Evolutionary conservation across 345 rosid species (phyloP).

Genomic region (Syzygium oleosum): DNA sequence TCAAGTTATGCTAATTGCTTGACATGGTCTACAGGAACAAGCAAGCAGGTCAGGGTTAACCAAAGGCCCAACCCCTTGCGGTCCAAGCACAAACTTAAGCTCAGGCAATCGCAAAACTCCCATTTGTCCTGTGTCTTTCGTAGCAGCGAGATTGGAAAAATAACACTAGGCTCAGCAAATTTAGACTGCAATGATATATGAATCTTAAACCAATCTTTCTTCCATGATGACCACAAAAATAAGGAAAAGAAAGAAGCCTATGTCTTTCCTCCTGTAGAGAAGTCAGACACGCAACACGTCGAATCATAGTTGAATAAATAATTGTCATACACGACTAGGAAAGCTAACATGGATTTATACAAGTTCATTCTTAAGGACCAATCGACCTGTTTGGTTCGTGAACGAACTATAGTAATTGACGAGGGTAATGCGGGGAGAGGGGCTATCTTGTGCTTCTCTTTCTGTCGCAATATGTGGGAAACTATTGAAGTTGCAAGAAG

Average conservation of each 20-base stretch:
- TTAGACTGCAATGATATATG: not conserved
- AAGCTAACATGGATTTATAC: not conserved
- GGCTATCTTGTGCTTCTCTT: not conserved
- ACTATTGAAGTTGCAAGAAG: not conserved
- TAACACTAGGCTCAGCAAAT: not conserved
- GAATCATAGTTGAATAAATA: not conserved
- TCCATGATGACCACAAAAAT: not conserved
- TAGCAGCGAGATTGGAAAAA: not conserved
- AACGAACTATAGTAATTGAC: not conserved
- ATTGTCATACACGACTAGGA: not conserved
- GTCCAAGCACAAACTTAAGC: not conserved
- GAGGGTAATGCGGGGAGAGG: not conserved
- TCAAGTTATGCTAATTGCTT: not conserved
- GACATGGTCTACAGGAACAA: not conserved
- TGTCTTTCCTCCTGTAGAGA: not conserved
- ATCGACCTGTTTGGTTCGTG: not conserved
- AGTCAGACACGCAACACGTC: not conserved
- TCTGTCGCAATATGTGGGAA: not conserved
- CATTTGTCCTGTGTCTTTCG: not conserved
- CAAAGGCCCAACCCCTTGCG: not conserved
- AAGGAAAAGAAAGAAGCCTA: not conserved
- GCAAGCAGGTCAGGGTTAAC: not conserved
- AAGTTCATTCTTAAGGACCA: not conserved
- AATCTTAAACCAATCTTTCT: not conserved
- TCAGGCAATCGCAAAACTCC: not conserved